Conservation (phyloP, 2,329 filamentous ascomycete genomes). For the Paracorniculantispora psalliotae region DNA sequence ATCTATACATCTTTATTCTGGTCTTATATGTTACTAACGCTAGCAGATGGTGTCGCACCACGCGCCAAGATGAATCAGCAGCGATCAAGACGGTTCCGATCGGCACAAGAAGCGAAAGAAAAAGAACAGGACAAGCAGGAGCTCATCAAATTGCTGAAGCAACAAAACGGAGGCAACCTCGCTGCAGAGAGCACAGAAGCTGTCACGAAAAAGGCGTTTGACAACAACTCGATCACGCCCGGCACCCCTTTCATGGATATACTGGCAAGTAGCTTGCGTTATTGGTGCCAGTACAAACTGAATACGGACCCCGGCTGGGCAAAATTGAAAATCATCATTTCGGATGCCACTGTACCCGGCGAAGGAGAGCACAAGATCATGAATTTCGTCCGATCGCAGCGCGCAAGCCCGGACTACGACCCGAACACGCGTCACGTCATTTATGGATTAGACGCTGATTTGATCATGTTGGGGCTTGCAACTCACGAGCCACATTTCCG, state of each 20-base stretch:
- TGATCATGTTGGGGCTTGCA: conserved; percentile 96
- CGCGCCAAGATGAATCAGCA: conserved; percentile 99
- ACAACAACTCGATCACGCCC: conserved; percentile 81
- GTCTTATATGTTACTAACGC: conserved; percentile 22
- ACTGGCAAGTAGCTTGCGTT: conserved; percentile 80
- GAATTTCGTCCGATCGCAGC: conserved; percentile 93
- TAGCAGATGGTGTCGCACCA: conserved; percentile 84
- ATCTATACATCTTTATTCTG: background rate
- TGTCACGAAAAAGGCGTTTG: conserved; percentile 83
- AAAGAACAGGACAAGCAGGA: conserved; percentile 90
- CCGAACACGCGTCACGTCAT: conserved; percentile 98
- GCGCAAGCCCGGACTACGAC: conserved; percentile 83
- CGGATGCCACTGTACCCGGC: conserved; percentile 93
- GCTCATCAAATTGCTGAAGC: conserved; percentile 76
- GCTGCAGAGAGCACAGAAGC: conserved; percentile 58
- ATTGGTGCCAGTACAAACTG: conserved; percentile 96
- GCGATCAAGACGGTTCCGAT: conserved; percentile 88
- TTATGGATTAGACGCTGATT: conserved; percentile 93
- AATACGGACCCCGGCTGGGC: conserved; percentile 96
- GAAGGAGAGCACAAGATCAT: conserved; percentile 99
- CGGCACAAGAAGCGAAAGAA: conserved; percentile 89
- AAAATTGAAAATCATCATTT: conserved; percentile 95
- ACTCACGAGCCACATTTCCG: conserved; percentile 98
- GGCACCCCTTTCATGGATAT: conserved; percentile 99
- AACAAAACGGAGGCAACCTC: conserved; percentile 64